A percentile compares a stretch with the other conserved stretches of the same genome.
Evolutionary conservation across 2,329 filamentous ascomycete genomes (phyloP).

Genomic region (Dactylellina parvicollis): DNA sequence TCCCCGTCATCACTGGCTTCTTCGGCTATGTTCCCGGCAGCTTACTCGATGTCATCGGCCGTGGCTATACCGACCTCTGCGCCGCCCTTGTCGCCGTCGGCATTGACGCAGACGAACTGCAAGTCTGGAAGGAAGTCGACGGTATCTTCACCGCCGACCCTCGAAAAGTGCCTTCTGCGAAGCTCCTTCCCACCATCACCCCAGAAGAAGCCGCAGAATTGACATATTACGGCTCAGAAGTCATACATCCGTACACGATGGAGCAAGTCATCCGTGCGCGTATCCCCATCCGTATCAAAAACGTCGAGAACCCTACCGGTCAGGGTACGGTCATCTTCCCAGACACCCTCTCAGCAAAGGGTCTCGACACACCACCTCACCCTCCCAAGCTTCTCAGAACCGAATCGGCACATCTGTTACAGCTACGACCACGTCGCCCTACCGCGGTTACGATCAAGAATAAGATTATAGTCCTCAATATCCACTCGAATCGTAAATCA

Average conservation of each 20-base stretch:
- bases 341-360: slow-evolving; percentile 68
- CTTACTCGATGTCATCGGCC: slow-evolving; percentile 87
- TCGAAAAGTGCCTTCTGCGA: slow-evolving; percentile 89
- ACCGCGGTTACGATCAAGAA: slow-evolving; percentile 97
- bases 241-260: slow-evolving; percentile 99
- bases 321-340: slow-evolving; percentile 85
- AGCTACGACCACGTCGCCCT: slow-evolving; percentile 72
- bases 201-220: slow-evolving; percentile 94
- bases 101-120: slow-evolving; percentile 84
- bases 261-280: slow-evolving; percentile 89
- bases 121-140: slow-evolving; percentile 99
- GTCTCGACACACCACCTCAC: slow-evolving; percentile 62
- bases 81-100: slow-evolving; percentile 91
- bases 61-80: slow-evolving; percentile 96
- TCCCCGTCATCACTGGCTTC: slow-evolving; percentile 82
- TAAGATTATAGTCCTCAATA: slow-evolving; percentile 95
- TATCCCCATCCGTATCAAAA: slow-evolving; percentile 89
- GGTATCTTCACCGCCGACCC: slow-evolving; percentile 89
- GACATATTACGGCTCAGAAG: slow-evolving; percentile 93
- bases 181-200: slow-evolving; percentile 86
- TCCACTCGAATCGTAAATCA: slow-evolving; percentile 96
- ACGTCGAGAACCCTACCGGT: slow-evolving; percentile 84
- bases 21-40: slow-evolving; percentile 94
- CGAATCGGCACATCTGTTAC: slow-evolving; percentile 49
- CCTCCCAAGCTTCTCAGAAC: slow-evolving; percentile 56